Evolutionary conservation across 495 filamentous ascomycete species (phyloP).

Genomic region (Podospora fimiseda): DNA sequence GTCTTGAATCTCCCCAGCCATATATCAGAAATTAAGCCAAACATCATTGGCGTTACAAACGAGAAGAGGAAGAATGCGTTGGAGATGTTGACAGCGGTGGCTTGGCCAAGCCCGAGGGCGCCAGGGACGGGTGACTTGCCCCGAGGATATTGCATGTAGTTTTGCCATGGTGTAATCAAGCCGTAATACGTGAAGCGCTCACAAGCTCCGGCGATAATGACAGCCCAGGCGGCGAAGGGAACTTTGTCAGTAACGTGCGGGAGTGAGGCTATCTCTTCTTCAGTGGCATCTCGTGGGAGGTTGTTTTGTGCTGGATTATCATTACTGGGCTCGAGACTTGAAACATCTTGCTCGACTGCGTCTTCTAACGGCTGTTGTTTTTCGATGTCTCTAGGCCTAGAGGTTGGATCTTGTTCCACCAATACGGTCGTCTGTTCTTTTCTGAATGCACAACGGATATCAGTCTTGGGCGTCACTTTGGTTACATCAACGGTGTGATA

Average conservation of each 20-base stretch:
- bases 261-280: slow-evolving; percentile 14
- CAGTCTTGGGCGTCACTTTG: background rate
- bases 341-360: background rate
- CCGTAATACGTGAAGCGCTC: slow-evolving; percentile 21
- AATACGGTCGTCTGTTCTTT: background rate
- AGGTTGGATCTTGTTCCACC: background rate
- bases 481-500: background rate
- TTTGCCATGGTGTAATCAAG: slow-evolving; percentile 22
- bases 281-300: slow-evolving; percentile 15
- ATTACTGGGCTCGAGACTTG: background rate
- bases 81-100: slow-evolving; percentile 41
- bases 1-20: slow-evolving; percentile 29
- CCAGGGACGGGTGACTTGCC: slow-evolving; percentile 24
- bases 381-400: background rate
- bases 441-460: background rate
- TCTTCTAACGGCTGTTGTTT: background rate
- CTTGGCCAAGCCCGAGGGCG: slow-evolving; percentile 37
- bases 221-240: slow-evolving; percentile 19
- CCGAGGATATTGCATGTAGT: slow-evolving; percentile 21
- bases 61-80: slow-evolving; percentile 49
- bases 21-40: slow-evolving; percentile 26
- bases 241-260: slow-evolving; percentile 16
- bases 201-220: slow-evolving; percentile 13
- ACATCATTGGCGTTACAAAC: slow-evolving; percentile 22
- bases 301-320: too few relatives aligned